Conservation (phyloP, 371 early-diverging fungal genomes). For the Parasitella parasitica region DNA sequence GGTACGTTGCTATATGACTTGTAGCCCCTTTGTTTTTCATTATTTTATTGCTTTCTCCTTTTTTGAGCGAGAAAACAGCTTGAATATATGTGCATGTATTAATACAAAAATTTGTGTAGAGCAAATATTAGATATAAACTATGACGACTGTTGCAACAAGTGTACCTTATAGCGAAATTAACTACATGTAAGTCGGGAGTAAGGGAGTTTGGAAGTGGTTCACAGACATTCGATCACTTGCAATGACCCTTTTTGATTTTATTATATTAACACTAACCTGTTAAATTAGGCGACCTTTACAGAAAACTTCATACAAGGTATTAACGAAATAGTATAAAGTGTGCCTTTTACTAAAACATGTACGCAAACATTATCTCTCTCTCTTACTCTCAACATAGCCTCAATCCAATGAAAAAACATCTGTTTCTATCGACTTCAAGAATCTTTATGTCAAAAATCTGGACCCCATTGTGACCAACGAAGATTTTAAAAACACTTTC, state of each 20-base stretch:
- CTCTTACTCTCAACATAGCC: neutral
- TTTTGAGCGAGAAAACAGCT: neutral
- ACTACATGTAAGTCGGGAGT: slow-evolving; percentile 16
- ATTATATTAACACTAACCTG: neutral
- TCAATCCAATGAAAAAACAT: slow-evolving; percentile 6
- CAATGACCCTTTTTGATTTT: neutral
- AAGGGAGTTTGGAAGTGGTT: neutral
- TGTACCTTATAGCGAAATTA: slow-evolving; percentile 17
- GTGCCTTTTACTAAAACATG: too few species aligned
- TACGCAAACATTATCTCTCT: too few species aligned
- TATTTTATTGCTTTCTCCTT: neutral
- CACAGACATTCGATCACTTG: neutral
- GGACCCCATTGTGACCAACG: slow-evolving; percentile 37
- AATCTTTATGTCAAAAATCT: slow-evolving; percentile 52
- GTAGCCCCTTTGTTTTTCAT: too few species aligned
- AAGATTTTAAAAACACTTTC: slow-evolving; percentile 40
- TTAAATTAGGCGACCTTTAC: neutral
- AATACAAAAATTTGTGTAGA: neutral
- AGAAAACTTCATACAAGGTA: neutral
- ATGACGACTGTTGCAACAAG: slow-evolving; percentile 3
- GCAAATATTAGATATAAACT: neutral
- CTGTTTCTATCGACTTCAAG: slow-evolving; percentile 26
- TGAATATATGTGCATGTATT: neutral
- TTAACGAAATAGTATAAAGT: too few species aligned
- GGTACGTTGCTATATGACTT: neutral